A percentile compares a stretch with the other conserved stretches of the same genome.
Conservation (phyloP, 176 grass and related monocot species). For the Phyllostachys edulis region DNA sequence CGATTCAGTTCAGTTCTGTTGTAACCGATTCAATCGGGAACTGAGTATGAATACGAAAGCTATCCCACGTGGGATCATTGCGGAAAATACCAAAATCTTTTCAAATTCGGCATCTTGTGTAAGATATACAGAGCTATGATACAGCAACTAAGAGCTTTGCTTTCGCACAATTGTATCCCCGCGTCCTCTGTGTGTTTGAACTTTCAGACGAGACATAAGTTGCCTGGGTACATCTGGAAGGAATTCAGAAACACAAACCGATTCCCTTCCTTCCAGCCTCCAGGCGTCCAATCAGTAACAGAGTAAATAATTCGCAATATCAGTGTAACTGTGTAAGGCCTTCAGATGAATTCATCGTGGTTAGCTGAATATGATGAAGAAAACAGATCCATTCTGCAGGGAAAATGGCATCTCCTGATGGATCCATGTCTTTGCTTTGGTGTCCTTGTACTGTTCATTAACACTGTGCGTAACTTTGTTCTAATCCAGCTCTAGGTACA, state of each 20-base stretch:
- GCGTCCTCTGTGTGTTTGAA: neutral
- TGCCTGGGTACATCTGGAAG: neutral
- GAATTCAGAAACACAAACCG: neutral
- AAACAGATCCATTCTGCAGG: neutral
- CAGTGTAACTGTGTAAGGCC: neutral
- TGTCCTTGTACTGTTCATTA: neutral
- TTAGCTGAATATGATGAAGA: neutral
- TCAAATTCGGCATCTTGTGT: neutral
- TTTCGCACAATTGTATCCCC: neutral
- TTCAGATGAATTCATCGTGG: neutral
- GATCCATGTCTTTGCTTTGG: neutral
- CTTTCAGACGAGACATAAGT: neutral
- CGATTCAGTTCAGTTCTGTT: too few species aligned
- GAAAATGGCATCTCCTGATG: neutral
- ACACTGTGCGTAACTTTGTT: neutral
- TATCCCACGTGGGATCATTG: too few species aligned
- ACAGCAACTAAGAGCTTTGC: neutral
- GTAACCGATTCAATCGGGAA: too few species aligned
- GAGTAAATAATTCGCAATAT: neutral
- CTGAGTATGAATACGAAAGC: too few species aligned
- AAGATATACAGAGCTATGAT: too few species aligned
- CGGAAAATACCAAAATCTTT: too few species aligned
- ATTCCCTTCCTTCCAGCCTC: neutral
- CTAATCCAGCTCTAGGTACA: neutral
- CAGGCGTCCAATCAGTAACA: neutral